A percentile compares a stretch with the other conserved stretches of the same genome.
These are phyloP conservation scores for Saccharomycopsis sp. DNA, from an alignment of 805 yeast genomes.

Conservation along the genomic window DNA sequence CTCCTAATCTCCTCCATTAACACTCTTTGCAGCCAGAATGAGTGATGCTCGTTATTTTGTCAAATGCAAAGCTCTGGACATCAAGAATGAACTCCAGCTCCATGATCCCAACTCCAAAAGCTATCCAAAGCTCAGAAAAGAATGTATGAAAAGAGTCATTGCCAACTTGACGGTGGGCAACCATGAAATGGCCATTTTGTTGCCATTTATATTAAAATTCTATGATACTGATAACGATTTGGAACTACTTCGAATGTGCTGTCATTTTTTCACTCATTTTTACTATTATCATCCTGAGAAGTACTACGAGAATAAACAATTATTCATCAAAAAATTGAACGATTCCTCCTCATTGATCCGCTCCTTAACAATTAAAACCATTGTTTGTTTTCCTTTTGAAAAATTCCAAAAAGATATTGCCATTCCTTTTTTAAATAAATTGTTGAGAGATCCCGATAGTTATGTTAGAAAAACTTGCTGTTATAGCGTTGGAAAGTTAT, in stretches of 20 bases:
- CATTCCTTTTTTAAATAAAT: constrained; percentile 24
- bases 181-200: constrained; percentile 57
- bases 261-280: constrained; percentile 52
- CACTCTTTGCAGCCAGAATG: constrained; percentile 12
- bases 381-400: constrained; percentile 46
- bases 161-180: constrained; percentile 81
- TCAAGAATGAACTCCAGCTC: constrained; percentile 23
- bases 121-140: constrained; percentile 28
- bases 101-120: background rate
- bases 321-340: constrained; percentile 18
- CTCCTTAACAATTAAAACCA: constrained; percentile 52
- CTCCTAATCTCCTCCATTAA: too few species aligned
- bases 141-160: constrained; percentile 57
- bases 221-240: constrained; percentile 51
- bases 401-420: constrained; percentile 32
- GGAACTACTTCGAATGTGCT: constrained; percentile 63
- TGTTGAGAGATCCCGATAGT: constrained; percentile 38
- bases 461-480: constrained; percentile 62
- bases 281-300: constrained; percentile 47
- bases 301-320: constrained; percentile 28
- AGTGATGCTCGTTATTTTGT: constrained; percentile 18
- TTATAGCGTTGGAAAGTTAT: constrained; percentile 56
- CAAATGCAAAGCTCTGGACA: constrained; percentile 24
- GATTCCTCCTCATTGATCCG: constrained; percentile 28
- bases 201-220: constrained; percentile 51